phyloP scores from a whole-genome alignment of 371 early-diverging fungal species.

The Mortierella sp. region DNA sequence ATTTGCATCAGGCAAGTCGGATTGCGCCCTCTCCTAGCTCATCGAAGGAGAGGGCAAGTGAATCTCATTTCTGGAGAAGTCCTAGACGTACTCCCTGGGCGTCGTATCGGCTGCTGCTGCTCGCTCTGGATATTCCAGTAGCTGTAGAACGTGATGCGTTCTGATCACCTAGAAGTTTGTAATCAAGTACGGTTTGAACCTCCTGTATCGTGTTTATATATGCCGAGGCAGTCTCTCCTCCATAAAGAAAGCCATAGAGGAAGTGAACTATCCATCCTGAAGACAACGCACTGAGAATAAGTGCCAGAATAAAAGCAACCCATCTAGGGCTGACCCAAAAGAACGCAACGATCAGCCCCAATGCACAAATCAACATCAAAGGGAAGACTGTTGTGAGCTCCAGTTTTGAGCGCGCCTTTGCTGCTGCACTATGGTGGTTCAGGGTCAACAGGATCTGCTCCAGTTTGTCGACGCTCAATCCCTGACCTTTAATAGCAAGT shows the following conservation, averaged over 20 bases:
- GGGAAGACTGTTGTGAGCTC: slow-evolving; percentile 21
- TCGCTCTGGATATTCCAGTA: background rate
- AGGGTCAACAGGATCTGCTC: slow-evolving; percentile 34
- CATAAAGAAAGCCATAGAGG: slow-evolving; percentile 45
- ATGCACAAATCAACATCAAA: slow-evolving; percentile 4
- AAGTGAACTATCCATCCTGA: slow-evolving; percentile 25
- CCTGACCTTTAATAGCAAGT: background rate
- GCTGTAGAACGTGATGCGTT: background rate
- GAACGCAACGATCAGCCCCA: slow-evolving; percentile 25
- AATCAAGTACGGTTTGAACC: slow-evolving; percentile 22
- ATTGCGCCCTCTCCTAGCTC: slow-evolving; percentile 49
- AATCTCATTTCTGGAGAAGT: slow-evolving; percentile 43
- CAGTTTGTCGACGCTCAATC: slow-evolving; percentile 19
- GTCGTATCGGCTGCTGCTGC: slow-evolving; percentile 3
- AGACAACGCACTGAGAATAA: slow-evolving; percentile 14
- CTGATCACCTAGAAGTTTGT: slow-evolving; percentile 4
- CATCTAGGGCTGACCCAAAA: slow-evolving; percentile 33
- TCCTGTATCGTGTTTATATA: slow-evolving; percentile 37
- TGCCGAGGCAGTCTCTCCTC: slow-evolving; percentile 36
- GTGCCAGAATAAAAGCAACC: slow-evolving; percentile 2
- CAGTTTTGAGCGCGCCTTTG: background rate
- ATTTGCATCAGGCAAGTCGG: slow-evolving; percentile 21
- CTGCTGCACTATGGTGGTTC: slow-evolving; percentile 20
- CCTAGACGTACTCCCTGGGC: slow-evolving; percentile 13
- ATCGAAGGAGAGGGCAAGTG: slow-evolving; percentile 31